Conservation (phyloP, 495 filamentous ascomycete species). For the Podospora sp. region DNA sequence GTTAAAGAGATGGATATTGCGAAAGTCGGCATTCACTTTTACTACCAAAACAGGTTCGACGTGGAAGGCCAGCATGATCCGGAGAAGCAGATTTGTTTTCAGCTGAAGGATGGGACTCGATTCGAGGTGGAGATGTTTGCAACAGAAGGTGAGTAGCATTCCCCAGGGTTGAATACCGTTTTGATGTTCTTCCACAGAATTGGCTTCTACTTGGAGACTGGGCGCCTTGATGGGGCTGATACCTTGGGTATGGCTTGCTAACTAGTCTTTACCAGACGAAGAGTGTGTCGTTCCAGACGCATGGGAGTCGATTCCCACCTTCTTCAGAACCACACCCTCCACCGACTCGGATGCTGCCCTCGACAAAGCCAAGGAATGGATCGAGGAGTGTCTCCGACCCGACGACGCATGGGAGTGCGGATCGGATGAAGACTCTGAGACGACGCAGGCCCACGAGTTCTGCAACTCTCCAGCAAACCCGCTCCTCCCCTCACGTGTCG, state of each 20-base stretch:
- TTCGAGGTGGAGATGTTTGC: not conserved
- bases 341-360: not conserved
- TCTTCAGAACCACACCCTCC: not conserved
- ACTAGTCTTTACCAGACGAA: no score
- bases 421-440: not conserved
- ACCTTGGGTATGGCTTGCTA: no score
- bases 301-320: not conserved
- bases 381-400: not conserved
- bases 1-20: not conserved
- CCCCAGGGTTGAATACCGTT: no score
- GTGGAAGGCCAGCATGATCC: not conserved
- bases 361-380: not conserved
- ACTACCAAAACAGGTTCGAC: not conserved
- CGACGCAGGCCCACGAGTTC: not conserved
- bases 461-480: not conserved
- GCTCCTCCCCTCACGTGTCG: not conserved
- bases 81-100: not conserved
- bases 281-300: conserved; percentile 1
- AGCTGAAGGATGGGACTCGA: not conserved
- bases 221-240: no score
- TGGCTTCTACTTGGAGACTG: no score
- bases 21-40: not conserved
- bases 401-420: not conserved
- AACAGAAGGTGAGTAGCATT: not conserved
- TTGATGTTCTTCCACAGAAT: no score